Evolutionary conservation across 768 basidiomycete species (phyloP), one percentile per base, ranked within the genome.

Genomic region (Boletus pseudopeckii): DNA sequence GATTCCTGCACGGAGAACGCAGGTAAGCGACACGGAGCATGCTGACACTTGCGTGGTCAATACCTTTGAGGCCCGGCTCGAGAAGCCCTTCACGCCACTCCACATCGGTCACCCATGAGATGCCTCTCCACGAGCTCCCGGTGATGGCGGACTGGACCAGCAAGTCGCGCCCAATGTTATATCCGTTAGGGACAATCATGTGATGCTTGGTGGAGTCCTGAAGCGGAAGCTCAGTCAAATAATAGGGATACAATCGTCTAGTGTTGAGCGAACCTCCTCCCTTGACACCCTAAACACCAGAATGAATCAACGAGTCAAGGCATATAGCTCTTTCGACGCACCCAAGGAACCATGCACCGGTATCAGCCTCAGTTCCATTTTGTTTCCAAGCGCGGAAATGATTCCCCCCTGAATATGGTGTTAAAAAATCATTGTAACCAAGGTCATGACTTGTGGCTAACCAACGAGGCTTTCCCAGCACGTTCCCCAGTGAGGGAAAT

Each of bases 341-440:
- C 88, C 82, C 90, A 10, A 94, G 74, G 63, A 93, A 93, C 91
- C 91, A 93, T 8, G 91, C 91, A 1, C 86, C 82, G 45, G 81
- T 86, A 61, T 85, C 74, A 0, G 80, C 88, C 17, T 74, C 63
- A 0, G 86, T 84, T 4, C 90, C 91, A 59, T 92, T 90, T 76
- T 94, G 91, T 64, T 83, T 84, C 91, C 91, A 94, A 8, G 90
- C 90, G 45, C 91, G 80, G 63, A 90, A 94, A 65, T 94, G 92
- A 53, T 93, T 85, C 2, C 91, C 92, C n/a, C 90, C 90, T 79
- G 63, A 24, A 47, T 28, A 20, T 30, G 41, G 48, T 43, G 44
- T 56, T 43, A 52, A 26, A 52, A 26, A 30, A 7, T 20, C n/a
- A 28, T n/a, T 26, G 36, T 7, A 15, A 46, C 32, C 13, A 36